phyloP scores from a whole-genome alignment of 352 stramenopile genomes.

The Pythium aquatile region DNA sequence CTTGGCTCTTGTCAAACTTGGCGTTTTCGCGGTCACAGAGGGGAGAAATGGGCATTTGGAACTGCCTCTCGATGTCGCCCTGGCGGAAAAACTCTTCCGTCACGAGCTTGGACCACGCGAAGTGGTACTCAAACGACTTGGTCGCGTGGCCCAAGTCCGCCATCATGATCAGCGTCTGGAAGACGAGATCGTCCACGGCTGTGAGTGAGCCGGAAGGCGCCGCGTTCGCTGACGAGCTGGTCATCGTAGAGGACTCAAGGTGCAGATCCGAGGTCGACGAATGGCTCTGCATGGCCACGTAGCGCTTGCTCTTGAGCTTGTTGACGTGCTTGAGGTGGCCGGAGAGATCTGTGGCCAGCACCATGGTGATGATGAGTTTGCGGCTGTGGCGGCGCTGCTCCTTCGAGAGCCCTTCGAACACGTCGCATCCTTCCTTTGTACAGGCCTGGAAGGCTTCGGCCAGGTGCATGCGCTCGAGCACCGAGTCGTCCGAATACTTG shows the following conservation, averaged over 20 bases:
- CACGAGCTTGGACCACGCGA: slow-evolving; percentile 59
- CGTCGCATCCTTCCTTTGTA: slow-evolving; percentile 66
- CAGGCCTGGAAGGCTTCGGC: slow-evolving; percentile 64
- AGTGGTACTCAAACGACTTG: slow-evolving; percentile 59
- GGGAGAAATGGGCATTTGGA: slow-evolving; percentile 54
- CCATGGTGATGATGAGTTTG: slow-evolving; percentile 77
- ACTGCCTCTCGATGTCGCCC: slow-evolving; percentile 60
- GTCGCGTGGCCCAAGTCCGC: slow-evolving; percentile 64
- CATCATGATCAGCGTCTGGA: slow-evolving; percentile 79
- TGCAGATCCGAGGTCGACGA: slow-evolving; percentile 31
- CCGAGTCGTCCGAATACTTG: slow-evolving; percentile 91
- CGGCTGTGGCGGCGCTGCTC: slow-evolving; percentile 55
- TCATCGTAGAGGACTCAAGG: not conserved
- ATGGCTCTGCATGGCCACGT: slow-evolving; percentile 34
- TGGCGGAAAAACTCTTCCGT: slow-evolving; percentile 70
- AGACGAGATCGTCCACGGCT: slow-evolving; percentile 44
- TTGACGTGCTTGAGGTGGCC: slow-evolving; percentile 74
- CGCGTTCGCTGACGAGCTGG: not conserved
- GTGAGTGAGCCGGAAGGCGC: not conserved
- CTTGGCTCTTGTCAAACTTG: slow-evolving; percentile 67
- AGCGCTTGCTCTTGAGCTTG: slow-evolving; percentile 73
- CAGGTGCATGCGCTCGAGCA: slow-evolving; percentile 87
- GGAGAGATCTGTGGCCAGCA: slow-evolving; percentile 82
- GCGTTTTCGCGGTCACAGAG: slow-evolving; percentile 51
- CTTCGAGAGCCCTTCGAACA: slow-evolving; percentile 58